phyloP scores from a whole-genome alignment of 345 rosid species.

The Rhizophora apiculata region DNA sequence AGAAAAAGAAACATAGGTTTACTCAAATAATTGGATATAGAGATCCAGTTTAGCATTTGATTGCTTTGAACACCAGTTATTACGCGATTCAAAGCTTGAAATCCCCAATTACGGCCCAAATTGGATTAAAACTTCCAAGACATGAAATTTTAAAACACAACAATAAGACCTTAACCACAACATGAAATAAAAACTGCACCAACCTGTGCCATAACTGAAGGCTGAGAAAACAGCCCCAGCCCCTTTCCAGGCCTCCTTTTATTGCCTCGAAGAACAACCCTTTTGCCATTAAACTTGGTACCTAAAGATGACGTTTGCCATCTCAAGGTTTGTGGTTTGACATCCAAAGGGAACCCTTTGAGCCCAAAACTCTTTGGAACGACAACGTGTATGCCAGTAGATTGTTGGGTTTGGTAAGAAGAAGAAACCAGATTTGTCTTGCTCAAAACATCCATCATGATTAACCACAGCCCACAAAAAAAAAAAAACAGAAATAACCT shows the following conservation, averaged over 20 bases:
- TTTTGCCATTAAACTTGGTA: constrained; percentile 46
- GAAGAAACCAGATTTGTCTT: constrained; percentile 37
- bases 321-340: constrained; percentile 35
- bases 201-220: constrained; percentile 59
- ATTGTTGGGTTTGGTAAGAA: constrained; percentile 29
- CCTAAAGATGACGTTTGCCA: not conserved
- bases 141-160: not conserved
- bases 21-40: not conserved
- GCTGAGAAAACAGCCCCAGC: constrained; percentile 18
- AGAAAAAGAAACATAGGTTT: not conserved
- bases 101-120: too few relatives aligned
- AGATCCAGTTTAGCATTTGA: not conserved
- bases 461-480: constrained; percentile 7
- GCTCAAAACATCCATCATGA: constrained; percentile 54
- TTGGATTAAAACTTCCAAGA: too few relatives aligned
- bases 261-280: constrained; percentile 31
- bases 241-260: constrained; percentile 25
- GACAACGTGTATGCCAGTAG: constrained; percentile 14
- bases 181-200: constrained; percentile 1
- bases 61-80: not conserved
- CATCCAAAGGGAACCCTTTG: constrained; percentile 36
- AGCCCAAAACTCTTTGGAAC: constrained; percentile 31
- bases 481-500: not conserved
- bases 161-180: too few relatives aligned
- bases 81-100: not conserved